Conservation (phyloP, 2,329 filamentous ascomycete genomes). For the Tympanopsis confertula region DNA sequence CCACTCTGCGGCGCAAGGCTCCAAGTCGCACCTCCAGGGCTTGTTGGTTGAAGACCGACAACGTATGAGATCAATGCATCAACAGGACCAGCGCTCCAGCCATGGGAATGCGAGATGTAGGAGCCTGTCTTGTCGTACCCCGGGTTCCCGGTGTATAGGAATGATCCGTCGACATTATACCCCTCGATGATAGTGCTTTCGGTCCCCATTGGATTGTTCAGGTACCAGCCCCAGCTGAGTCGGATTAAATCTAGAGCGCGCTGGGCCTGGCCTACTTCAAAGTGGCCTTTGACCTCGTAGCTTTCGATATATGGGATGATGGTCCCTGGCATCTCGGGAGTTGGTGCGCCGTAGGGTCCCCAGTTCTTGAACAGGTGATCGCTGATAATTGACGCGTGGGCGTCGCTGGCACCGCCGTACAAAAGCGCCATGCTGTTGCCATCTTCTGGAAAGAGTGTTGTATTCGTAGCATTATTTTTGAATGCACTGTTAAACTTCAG, state of each 20-base stretch:
- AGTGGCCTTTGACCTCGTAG: background rate
- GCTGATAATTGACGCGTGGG: background rate
- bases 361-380: background rate
- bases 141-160: background rate
- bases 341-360: background rate
- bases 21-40: background rate
- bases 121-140: background rate
- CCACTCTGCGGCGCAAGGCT: background rate
- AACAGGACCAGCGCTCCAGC: background rate
- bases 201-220: background rate
- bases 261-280: background rate
- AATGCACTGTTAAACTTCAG: too few relatives aligned
- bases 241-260: background rate
- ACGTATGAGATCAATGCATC: slow-evolving; percentile 1
- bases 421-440: background rate
- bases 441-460: background rate
- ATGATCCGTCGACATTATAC: background rate
- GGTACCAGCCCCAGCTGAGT: background rate
- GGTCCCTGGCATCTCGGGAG: background rate
- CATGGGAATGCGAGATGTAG: background rate
- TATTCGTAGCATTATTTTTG: background rate
- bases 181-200: background rate
- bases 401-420: background rate
- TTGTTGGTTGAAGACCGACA: background rate
- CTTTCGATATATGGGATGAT: background rate